Base-by-base conservation (phyloP, 768 basidiomycete species). In the Coprinopsis strossmayeri region DNA sequence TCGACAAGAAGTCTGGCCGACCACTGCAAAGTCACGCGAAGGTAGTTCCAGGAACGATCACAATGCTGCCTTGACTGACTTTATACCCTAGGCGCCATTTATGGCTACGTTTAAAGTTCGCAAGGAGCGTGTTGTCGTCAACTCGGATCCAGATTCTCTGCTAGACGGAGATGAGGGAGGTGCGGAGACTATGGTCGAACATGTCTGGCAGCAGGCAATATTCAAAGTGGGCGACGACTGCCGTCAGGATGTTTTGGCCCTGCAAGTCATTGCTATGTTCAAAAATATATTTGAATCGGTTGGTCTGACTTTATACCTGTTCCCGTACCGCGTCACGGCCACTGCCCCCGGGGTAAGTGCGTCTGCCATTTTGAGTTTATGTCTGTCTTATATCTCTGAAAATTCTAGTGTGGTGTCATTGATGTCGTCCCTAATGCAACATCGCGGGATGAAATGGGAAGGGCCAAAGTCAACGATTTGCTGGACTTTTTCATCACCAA, bases 181-280 rank as follows among this genome's bases (percentile, higher is more conserved):
- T 3, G 62, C 71, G 25, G 81, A 83, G 58, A 82, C 67, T 37
- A 76, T 65, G 24, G 71, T 72, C 38, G 76, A 84, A 56, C 90
- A 87, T 53, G 84, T 94, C 39, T 97, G 91, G 94, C 91, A 95
- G 52, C 86, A 91, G 55, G 96, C 96, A 1, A 99, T 99, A 54
- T 99, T 99, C 82, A 99, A 99, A 73, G 96, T 99, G 50, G 96
- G 96, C 48, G 96, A 99, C 61, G 96, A 99, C 62, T 99, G 96
- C 64, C 82, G 96, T 35, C 96, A 99, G 64, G 96, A 99, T 59
- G 86, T 98, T n/a, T 78, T 99, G 38, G 96, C 96, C 0, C 71
- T 99, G 41, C 96, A 99, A 59, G 70, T 97, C 52, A 98, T 99
- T 53, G 96, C 96, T 3, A 98, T 98, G 93, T 97, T 98, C 78